phyloP scores from a whole-genome alignment of 2,329 filamentous ascomycete genomes.

The Plenodomus biglobosus region DNA sequence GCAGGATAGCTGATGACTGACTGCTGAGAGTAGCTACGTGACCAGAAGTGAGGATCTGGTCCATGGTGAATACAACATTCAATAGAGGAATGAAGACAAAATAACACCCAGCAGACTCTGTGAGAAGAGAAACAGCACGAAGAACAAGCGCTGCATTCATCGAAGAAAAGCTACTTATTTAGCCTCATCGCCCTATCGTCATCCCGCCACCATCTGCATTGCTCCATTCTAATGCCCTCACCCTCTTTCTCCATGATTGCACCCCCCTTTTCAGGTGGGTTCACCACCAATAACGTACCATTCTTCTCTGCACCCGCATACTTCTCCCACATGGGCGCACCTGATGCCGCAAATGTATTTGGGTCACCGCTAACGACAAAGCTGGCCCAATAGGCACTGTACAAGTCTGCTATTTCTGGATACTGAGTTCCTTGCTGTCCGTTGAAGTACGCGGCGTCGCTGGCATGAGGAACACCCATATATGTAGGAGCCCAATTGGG shows the following conservation, averaged over 20 bases:
- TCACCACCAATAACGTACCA: slow-evolving; percentile 26
- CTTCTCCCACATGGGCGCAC: slow-evolving; percentile 32
- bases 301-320: slow-evolving; percentile 18
- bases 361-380: slow-evolving; percentile 42
- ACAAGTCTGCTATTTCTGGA: slow-evolving; percentile 35
- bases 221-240: slow-evolving; percentile 27
- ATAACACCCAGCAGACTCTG: too few species aligned
- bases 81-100: too few species aligned
- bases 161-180: slow-evolving; percentile 29
- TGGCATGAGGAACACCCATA: slow-evolving; percentile 38
- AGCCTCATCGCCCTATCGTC: slow-evolving; percentile 30
- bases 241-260: slow-evolving; percentile 27
- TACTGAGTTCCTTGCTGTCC: slow-evolving; percentile 29
- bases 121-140: too few species aligned
- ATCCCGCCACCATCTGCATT: slow-evolving; percentile 40
- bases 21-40: slow-evolving; percentile 59
- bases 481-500: slow-evolving; percentile 31
- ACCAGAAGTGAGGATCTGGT: slow-evolving; percentile 66
- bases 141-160: too few species aligned
- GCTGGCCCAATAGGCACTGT: slow-evolving; percentile 41
- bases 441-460: slow-evolving; percentile 36
- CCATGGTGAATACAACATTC: slow-evolving; percentile 48
- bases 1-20: slow-evolving; percentile 37
- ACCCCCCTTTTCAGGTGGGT: slow-evolving; percentile 23
- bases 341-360: slow-evolving; percentile 27